Conservation (phyloP, 164 flowering plant genomes). For the Macadamia integrifolia region DNA sequence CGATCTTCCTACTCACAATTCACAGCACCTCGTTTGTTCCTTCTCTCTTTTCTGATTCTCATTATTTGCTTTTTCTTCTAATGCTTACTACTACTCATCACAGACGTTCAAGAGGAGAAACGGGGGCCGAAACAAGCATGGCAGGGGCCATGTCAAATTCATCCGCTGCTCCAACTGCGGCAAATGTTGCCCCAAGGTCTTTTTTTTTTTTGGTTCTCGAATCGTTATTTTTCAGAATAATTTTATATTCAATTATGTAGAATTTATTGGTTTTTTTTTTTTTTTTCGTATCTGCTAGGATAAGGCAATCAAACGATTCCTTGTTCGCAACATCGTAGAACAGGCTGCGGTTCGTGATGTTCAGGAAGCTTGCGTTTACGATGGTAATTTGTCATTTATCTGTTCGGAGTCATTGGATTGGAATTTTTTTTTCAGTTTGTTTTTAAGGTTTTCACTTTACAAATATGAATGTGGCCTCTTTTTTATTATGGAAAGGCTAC, state of each 20-base stretch:
- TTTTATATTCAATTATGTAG: not conserved
- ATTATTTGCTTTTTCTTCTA: not conserved
- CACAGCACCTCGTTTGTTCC: not conserved
- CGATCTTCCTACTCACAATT: no score
- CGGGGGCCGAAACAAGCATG: constrained; percentile 9
- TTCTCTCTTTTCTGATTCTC: not conserved
- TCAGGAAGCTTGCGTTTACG: constrained; percentile 9
- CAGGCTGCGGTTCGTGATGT: constrained; percentile 11
- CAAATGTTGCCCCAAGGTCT: constrained; percentile 11
- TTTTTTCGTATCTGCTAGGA: not conserved
- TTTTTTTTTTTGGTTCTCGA: not conserved
- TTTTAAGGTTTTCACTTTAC: not conserved
- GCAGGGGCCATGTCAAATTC: constrained; percentile 8
- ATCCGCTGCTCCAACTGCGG: constrained; percentile 11
- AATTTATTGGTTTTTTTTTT: not conserved
- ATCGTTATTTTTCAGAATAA: not conserved
- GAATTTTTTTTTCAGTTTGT: not conserved
- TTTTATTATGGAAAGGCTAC: constrained; percentile 6
- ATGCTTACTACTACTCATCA: not conserved
- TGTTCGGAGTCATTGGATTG: not conserved
- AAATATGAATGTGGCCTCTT: not conserved
- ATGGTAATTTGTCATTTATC: not conserved
- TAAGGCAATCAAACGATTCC: constrained; percentile 9
- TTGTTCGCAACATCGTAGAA: constrained; percentile 7
- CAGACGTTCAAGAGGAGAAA: constrained; percentile 10